Percentiles rank a stretch among this genome's conserved stretches.
These are phyloP conservation scores for Citrus sinensis DNA, from an alignment of 345 rosid genomes.

Conservation along the genomic window DNA sequence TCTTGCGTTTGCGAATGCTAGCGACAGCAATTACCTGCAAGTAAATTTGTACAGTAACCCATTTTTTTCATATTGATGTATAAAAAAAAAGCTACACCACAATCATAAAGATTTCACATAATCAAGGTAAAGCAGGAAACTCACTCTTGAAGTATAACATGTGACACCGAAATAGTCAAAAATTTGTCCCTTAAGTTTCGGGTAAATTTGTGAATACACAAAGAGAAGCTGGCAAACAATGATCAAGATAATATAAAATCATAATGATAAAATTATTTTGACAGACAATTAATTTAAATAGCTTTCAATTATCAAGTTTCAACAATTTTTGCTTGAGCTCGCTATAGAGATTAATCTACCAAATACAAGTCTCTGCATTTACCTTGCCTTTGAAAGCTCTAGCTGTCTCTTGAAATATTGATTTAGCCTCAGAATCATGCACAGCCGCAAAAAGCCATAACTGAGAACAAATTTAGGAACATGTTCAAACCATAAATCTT, in stretches of 20 bases:
- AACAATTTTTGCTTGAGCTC: too few relatives aligned
- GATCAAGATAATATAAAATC: not conserved
- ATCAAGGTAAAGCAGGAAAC: not conserved
- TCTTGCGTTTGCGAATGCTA: not conserved
- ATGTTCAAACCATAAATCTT: too few relatives aligned
- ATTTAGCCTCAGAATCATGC: not conserved
- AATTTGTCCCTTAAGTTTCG: not conserved
- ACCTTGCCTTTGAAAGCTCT: conserved; percentile 10
- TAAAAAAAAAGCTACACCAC: not conserved
- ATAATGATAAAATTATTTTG: too few relatives aligned
- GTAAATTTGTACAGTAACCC: not conserved
- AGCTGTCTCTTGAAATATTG: not conserved
- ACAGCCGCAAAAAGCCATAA: not conserved
- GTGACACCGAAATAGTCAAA: not conserved
- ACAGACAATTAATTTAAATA: not conserved
- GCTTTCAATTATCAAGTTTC: not conserved
- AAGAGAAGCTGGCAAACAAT: not conserved
- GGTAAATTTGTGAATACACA: not conserved
- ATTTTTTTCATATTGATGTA: not conserved
- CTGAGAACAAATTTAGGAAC: too few relatives aligned
- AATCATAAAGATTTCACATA: not conserved
- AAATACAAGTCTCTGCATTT: not conserved
- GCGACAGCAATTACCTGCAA: not conserved
- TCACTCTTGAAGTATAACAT: not conserved
- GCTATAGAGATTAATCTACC: too few relatives aligned